Base-by-base conservation (phyloP, 495 filamentous ascomycete species). In the Podospora fimiseda region DNA sequence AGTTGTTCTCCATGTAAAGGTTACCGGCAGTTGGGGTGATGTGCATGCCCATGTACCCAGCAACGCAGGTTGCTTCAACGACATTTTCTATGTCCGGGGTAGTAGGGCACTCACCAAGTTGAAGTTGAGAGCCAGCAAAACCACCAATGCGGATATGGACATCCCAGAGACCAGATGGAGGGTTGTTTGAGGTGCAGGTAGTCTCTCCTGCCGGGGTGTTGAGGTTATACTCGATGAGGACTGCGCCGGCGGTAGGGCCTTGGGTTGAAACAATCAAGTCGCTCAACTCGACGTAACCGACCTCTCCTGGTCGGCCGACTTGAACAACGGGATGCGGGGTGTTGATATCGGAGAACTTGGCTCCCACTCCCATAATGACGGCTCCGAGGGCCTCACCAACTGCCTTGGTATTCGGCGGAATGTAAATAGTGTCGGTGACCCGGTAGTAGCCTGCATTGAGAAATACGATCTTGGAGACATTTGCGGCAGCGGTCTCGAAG, bases 211-310 rank as follows among this genome's bases (percentile, higher is more conserved):
- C 38, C 2, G 51, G 50, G 2, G 58, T 61, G 45, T 65, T 81
- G 15, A 95, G 66, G 70, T 97, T 96, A 84, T 89, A 97, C 59
- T 97, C 74, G 62, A 96, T 80, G 27, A 96, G 69, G 51, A 95
- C 83, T 0, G 64, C 67, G 6, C 75, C 75, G 3, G 72, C 58
- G 6, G 64, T 61, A 2, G 66, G 52, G 37, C 73, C 74, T 50
- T 67, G 63, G 1, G 68, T 71, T 9, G 68, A 68, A 2, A 76
- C 63, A 48, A 76, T 70, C 36, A 76, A 55, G 50, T 86, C 80
- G 46, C 74, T 72, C 59, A 84, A 74, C 58, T 87, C 79, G 6
- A 80, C 74, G 2, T 65, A 53, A 9, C 82, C 82, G 0, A 71
- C 63, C 39, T 83, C 73, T 7, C 76, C 78, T 0, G 67, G 56